Percentiles rank a stretch among this genome's conserved stretches.
phyloP scores from a whole-genome alignment of 345 rosid genomes.

The Eucalyptus pauciflora region DNA sequence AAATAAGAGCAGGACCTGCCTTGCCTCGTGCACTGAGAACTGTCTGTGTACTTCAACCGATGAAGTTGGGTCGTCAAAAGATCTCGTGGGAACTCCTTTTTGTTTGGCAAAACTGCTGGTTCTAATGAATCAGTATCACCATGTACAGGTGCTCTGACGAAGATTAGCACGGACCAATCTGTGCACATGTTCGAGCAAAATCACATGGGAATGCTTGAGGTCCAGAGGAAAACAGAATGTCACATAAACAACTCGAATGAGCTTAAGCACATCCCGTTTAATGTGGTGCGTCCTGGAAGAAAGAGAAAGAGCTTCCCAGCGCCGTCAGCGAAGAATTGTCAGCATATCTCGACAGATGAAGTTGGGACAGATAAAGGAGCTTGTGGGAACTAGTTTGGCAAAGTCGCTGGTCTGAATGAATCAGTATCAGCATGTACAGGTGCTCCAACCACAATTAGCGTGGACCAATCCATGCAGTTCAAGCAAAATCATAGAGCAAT shows the following conservation, averaged over 20 bases:
- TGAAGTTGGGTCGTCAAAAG: constrained; percentile 22
- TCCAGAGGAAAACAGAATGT: neutral
- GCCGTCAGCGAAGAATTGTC: constrained; percentile 22
- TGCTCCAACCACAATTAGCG: neutral
- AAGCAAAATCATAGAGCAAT: neutral
- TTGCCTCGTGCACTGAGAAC: constrained; percentile 35
- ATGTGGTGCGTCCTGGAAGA: constrained; percentile 5
- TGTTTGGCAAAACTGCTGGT: neutral
- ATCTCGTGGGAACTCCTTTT: neutral
- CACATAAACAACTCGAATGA: neutral
- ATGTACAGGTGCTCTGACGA: constrained; percentile 5
- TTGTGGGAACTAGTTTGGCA: neutral
- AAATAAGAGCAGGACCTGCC: constrained; percentile 48
- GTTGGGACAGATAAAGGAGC: constrained; percentile 8
- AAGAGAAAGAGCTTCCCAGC: constrained; percentile 56
- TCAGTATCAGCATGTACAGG: constrained; percentile 3
- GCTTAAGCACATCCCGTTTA: constrained; percentile 17
- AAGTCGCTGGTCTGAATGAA: constrained; percentile 7
- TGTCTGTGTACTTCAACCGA: constrained; percentile 7
- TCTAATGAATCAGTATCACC: constrained; percentile 4
- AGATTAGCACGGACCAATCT: neutral
- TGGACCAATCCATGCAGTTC: neutral
- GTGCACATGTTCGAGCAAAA: neutral
- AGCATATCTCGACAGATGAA: constrained; percentile 19
- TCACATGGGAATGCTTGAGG: neutral